Evolutionary conservation across 352 stramenopile species (phyloP).

Genomic region (Phytophthora nicotianae): DNA sequence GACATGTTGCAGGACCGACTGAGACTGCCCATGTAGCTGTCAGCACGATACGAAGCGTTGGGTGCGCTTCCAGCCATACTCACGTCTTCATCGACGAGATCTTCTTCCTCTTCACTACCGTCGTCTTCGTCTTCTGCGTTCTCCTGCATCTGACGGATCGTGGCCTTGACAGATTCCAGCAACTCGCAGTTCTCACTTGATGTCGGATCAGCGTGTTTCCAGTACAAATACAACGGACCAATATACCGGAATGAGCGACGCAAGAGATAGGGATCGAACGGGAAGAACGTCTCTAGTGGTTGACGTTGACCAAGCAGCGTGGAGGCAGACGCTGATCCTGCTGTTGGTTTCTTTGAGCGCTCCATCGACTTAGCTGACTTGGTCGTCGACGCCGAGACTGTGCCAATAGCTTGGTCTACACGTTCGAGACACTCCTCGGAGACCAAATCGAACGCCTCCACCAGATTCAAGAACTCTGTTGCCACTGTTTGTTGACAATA

Average conservation of each 20-base stretch:
- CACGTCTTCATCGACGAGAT: constrained; percentile 58
- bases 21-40: constrained; percentile 64
- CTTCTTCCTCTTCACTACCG: constrained; percentile 48
- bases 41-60: constrained; percentile 38
- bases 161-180: constrained; percentile 63
- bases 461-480: constrained; percentile 83
- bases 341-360: constrained; percentile 55
- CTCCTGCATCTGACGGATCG: constrained; percentile 64
- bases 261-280: constrained; percentile 97
- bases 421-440: constrained; percentile 77
- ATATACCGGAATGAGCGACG: constrained; percentile 93
- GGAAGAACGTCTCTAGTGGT: constrained; percentile 93
- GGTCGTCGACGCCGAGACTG: constrained; percentile 39
- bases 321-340: constrained; percentile 31
- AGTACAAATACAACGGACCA: constrained; percentile 94
- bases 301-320: constrained; percentile 61
- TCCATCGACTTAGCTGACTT: constrained; percentile 73
- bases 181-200: constrained; percentile 72
- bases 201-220: constrained; percentile 89
- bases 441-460: constrained; percentile 77
- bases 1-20: constrained; percentile 62
- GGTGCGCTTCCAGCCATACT: constrained; percentile 63
- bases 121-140: constrained; percentile 47
- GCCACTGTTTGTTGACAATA: constrained; percentile 83
- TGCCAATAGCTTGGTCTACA: constrained; percentile 74